A percentile compares a stretch with the other conserved stretches of the same genome.
Evolutionary conservation across 1,284 basidiomycete species (phyloP).

Genomic region (Malassezia equina): DNA sequence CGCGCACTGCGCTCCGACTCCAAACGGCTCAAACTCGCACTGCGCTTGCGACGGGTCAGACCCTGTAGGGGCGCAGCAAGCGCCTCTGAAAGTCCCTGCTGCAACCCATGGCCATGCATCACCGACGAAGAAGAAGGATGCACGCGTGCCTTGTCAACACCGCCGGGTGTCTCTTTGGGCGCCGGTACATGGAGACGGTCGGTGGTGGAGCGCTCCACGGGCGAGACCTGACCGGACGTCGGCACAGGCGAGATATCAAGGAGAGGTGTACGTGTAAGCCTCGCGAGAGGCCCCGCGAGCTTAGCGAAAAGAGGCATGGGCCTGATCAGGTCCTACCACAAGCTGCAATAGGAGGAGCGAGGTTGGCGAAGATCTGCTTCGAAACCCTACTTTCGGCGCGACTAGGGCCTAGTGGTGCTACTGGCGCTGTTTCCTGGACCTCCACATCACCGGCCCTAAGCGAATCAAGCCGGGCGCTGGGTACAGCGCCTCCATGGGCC

Average conservation of each 20-base stretch:
- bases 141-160: not conserved
- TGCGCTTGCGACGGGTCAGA: not conserved
- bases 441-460: not conserved
- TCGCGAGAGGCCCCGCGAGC: conserved; percentile 8
- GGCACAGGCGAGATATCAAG: not conserved
- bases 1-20: not conserved
- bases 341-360: not conserved
- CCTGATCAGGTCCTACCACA: not conserved
- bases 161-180: not conserved
- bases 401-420: not conserved
- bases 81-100: not conserved
- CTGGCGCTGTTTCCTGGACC: not conserved
- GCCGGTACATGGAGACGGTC: not conserved
- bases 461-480: too few species aligned
- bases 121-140: not conserved
- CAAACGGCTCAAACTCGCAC: not conserved
- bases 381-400: not conserved
- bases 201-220: not conserved
- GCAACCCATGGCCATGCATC: not conserved
- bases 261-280: not conserved
- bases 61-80: not conserved
- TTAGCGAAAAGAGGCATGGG: conserved; percentile 15
- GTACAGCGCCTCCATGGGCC: too few species aligned
- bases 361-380: not conserved
- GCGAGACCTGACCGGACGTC: not conserved